Evolutionary conservation across 2,329 filamentous ascomycete species (phyloP).

Genomic region (Zarea fungicola): DNA sequence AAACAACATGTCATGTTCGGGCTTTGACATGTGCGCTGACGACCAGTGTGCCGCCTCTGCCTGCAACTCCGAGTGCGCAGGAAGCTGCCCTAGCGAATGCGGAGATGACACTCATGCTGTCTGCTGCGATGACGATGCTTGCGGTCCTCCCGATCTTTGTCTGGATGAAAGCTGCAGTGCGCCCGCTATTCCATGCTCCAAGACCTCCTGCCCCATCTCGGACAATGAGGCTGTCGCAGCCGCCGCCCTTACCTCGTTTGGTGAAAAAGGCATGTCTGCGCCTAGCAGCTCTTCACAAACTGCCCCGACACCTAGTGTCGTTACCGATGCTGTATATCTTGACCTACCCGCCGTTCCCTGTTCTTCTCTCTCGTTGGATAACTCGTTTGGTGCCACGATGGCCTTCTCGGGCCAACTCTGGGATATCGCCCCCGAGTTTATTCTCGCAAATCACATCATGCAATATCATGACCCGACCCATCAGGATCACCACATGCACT

Average conservation of each 20-base stretch:
- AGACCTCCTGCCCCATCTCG: slow-evolving; percentile 18
- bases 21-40: slow-evolving; percentile 12
- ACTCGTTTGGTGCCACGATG: slow-evolving; percentile 4
- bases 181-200: slow-evolving; percentile 30
- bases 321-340: slow-evolving; percentile 10
- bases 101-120: slow-evolving; percentile 26
- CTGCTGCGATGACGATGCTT: slow-evolving; percentile 32
- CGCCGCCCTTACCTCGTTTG: slow-evolving; percentile 27
- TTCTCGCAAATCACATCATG: slow-evolving; percentile 25
- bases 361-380: slow-evolving; percentile 19
- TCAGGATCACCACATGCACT: slow-evolving; percentile 19
- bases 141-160: slow-evolving; percentile 32
- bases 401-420: slow-evolving; percentile 13
- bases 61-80: slow-evolving; percentile 32
- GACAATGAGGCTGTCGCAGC: slow-evolving; percentile 24
- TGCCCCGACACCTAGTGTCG: slow-evolving; percentile 9
- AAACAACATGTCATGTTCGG: slow-evolving; percentile 8
- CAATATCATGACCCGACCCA: slow-evolving; percentile 25
- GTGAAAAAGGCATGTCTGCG: slow-evolving; percentile 17
- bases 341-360: slow-evolving; percentile 17
- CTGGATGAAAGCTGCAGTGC: slow-evolving; percentile 35
- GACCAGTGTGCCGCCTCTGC: slow-evolving; percentile 26
- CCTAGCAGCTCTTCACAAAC: slow-evolving; percentile 14
- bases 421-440: slow-evolving; percentile 19
- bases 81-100: slow-evolving; percentile 31